Conservation (phyloP, 768 basidiomycete genomes). For the Lanmaoa rubissima region DNA sequence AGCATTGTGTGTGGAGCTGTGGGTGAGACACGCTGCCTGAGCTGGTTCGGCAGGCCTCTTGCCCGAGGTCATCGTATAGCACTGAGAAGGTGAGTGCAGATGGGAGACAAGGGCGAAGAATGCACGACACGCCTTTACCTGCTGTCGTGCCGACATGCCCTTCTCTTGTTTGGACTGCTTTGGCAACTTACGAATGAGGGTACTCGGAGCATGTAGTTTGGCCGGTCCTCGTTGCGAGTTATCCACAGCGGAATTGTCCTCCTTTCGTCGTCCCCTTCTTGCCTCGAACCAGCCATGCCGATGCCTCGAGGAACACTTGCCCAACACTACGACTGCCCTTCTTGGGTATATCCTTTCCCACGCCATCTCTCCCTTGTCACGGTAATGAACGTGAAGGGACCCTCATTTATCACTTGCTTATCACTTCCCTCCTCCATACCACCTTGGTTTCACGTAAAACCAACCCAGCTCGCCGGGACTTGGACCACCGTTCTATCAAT, state of each 20-base stretch:
- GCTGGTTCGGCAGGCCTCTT: slow-evolving; percentile 31
- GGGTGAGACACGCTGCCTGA: slow-evolving; percentile 51
- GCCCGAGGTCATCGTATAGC: slow-evolving; percentile 37
- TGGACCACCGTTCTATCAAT: not conserved
- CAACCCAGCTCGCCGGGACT: slow-evolving; percentile 2
- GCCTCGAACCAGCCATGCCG: slow-evolving; percentile 22
- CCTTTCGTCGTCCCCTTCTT: slow-evolving; percentile 14
- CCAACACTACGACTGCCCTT: slow-evolving; percentile 25
- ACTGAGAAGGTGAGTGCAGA: slow-evolving; percentile 34
- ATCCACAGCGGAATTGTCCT: slow-evolving; percentile 21
- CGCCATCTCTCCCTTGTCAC: slow-evolving; percentile 16
- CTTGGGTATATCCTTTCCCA: slow-evolving; percentile 9
- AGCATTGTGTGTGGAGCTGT: slow-evolving; percentile 52
- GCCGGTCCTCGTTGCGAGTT: slow-evolving; percentile 26
- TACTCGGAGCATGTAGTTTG: slow-evolving; percentile 14
- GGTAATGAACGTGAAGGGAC: slow-evolving; percentile 24
- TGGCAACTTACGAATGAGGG: slow-evolving; percentile 27
- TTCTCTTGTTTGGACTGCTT: slow-evolving; percentile 31
- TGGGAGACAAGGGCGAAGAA: slow-evolving; percentile 39
- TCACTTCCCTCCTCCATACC: not conserved
- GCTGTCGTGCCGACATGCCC: slow-evolving; percentile 34
- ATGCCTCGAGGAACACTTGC: slow-evolving; percentile 29
- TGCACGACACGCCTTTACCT: slow-evolving; percentile 38
- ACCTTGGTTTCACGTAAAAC: not conserved
- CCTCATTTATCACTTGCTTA: slow-evolving; percentile 1